Conservation (phyloP, 495 filamentous ascomycete species). For the Aspergillus panamensis region DNA sequence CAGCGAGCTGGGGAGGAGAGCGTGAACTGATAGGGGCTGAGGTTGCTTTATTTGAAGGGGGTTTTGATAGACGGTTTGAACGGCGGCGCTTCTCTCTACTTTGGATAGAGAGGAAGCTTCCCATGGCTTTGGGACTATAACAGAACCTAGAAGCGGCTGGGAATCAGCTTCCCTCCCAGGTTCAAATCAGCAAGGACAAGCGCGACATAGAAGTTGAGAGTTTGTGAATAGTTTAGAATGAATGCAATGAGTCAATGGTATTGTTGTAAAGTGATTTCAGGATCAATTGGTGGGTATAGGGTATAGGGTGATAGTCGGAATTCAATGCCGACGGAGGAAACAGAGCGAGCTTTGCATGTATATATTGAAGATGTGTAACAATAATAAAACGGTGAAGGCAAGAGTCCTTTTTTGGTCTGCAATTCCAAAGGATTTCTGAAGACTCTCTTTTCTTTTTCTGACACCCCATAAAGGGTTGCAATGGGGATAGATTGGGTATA, state of each 20-base stretch:
- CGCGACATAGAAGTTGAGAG: slow-evolving; percentile 1
- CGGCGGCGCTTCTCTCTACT: slow-evolving; percentile 37
- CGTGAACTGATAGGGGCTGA: slow-evolving; percentile 12
- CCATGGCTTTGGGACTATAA: slow-evolving; percentile 30
- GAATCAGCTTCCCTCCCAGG: slow-evolving; percentile 17
- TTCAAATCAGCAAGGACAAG: slow-evolving; percentile 2
- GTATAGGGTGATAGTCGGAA: background rate
- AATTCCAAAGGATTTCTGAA: background rate
- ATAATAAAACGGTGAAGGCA: too few species aligned
- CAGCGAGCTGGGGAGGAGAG: slow-evolving; percentile 13
- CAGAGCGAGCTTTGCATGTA: background rate
- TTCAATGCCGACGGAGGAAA: background rate
- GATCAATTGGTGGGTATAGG: background rate
- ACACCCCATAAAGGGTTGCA: background rate
- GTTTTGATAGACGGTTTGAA: slow-evolving; percentile 44
- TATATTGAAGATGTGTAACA: background rate
- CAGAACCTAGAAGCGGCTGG: slow-evolving; percentile 5
- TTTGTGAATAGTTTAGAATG: background rate
- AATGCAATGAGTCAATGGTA: background rate
- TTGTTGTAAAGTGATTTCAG: background rate
- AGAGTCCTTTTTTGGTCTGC: background rate
- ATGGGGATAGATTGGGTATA: background rate
- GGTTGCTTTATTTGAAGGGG: slow-evolving; percentile 31
- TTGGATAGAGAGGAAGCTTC: slow-evolving; percentile 36
- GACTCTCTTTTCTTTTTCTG: background rate